These are phyloP conservation scores for Cantharellus cinnabarinus DNA, from an alignment of 768 basidiomycete species.

Conservation along the genomic window DNA sequence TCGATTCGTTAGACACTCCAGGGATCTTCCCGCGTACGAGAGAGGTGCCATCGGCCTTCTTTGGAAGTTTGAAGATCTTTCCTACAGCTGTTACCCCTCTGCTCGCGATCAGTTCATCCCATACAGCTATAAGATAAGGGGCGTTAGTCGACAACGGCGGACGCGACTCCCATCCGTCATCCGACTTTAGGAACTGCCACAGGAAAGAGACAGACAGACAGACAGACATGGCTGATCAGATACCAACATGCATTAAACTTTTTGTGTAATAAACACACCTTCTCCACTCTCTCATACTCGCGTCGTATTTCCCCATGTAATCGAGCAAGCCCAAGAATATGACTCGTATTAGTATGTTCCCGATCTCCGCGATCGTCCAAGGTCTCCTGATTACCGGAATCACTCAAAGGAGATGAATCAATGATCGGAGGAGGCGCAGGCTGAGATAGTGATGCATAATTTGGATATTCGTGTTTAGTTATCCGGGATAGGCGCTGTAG, in stretches of 20 bases:
- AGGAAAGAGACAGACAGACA: neutral
- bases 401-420: too few species aligned
- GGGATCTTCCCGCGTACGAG: constrained; percentile 7
- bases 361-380: too few species aligned
- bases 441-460: neutral
- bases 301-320: neutral
- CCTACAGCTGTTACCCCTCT: constrained; percentile 29
- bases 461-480: neutral
- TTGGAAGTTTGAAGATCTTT: constrained; percentile 6
- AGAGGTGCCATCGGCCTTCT: constrained; percentile 5
- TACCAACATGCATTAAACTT: neutral
- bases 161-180: neutral
- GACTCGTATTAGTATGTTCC: neutral
- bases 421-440: neutral
- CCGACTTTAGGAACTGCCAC: neutral
- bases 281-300: neutral
- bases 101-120: constrained; percentile 57
- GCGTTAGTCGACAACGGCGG: constrained; percentile 35
- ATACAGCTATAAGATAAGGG: constrained; percentile 60
- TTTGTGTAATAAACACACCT: neutral
- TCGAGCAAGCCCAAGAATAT: neutral
- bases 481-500: too few species aligned
- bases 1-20: constrained; percentile 16
- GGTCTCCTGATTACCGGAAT: too few species aligned
- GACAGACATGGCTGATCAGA: neutral